Base-by-base conservation (phyloP, 1,284 basidiomycete species). In the Cryptococcus sp. region DNA sequence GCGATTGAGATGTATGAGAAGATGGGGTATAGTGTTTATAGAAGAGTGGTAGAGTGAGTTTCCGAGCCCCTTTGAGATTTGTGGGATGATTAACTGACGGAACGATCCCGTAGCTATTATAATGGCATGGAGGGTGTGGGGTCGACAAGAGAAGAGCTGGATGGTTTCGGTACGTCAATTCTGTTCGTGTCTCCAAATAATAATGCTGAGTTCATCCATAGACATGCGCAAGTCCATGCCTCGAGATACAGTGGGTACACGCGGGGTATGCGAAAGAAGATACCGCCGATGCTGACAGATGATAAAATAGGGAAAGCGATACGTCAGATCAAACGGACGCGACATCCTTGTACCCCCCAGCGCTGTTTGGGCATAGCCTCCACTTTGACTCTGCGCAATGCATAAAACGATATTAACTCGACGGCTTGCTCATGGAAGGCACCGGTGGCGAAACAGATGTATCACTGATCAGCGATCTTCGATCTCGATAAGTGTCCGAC, bases 201-300 rank as follows among this genome's bases (percentile, higher is more conserved):
- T 1, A 21, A 23, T 33, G 20, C 53, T 55, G 48, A 56, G 44
- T 28, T 7, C 18, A 33, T 40, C 20, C 43, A 15, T 39, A 72
- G 74, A 77, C 59, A 77, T 77, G 76, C 65, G 76, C 38, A 78
- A 78, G 59, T 73, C 71, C 18, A 73, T 76, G 71, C 69, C 75
- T 23, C 67, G 63, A 60, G 76, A 78, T 61, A 66, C 53, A 16
- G 70, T 67, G 43, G 60, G 70, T 63, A 38, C 13, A 45, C 5
- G 21, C 5, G 3, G 3, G 18, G 28, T 20, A 40, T 28, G 18
- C n/a, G 35, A 23, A 15, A 16, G 4, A n/a, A 33, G 39, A 39
- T 28, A 3, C n/a, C 21, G 23, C n/a, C 1, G 38, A 28, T 35
- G n/a, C 21, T 52, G 4, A 49, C 42, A 37, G 36, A 39, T 35